Percentiles rank a stretch among this genome's conserved stretches.
phyloP scores from a whole-genome alignment of 2,329 filamentous ascomycete species.

The Penicillium vulpinum region DNA sequence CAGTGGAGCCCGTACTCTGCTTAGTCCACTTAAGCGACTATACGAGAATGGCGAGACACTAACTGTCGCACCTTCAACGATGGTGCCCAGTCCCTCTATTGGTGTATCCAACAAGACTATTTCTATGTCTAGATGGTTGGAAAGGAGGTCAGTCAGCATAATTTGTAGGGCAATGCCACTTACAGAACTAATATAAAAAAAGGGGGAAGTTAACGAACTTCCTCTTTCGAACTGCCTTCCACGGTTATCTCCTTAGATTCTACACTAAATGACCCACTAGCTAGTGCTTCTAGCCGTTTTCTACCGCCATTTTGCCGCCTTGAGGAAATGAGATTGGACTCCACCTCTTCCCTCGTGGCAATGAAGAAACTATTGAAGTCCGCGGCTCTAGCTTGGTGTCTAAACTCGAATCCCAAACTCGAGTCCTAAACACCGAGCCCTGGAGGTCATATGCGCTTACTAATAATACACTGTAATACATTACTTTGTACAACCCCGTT shows the following conservation, averaged over 20 bases:
- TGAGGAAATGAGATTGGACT: background rate
- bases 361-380: constrained; percentile 16
- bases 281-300: constrained; percentile 32
- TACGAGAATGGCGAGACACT: background rate
- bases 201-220: background rate
- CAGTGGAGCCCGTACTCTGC: constrained; percentile 4
- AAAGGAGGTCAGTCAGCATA: background rate
- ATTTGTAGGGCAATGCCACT: too few species aligned
- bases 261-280: constrained; percentile 23
- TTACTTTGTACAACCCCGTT: too few species aligned
- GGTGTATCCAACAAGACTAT: background rate
- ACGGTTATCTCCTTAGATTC: constrained; percentile 23
- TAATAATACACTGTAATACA: background rate
- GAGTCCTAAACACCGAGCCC: background rate
- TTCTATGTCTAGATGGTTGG: background rate
- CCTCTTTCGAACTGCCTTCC: background rate
- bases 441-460: background rate
- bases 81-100: too few species aligned
- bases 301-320: constrained; percentile 9
- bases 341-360: constrained; percentile 6
- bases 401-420: background rate
- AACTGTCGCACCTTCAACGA: background rate
- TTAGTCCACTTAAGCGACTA: background rate
- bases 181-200: background rate
- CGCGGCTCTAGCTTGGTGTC: background rate